Evolutionary conservation across 2,329 filamentous ascomycete genomes (phyloP).

Genomic region (Phoma herbarum): DNA sequence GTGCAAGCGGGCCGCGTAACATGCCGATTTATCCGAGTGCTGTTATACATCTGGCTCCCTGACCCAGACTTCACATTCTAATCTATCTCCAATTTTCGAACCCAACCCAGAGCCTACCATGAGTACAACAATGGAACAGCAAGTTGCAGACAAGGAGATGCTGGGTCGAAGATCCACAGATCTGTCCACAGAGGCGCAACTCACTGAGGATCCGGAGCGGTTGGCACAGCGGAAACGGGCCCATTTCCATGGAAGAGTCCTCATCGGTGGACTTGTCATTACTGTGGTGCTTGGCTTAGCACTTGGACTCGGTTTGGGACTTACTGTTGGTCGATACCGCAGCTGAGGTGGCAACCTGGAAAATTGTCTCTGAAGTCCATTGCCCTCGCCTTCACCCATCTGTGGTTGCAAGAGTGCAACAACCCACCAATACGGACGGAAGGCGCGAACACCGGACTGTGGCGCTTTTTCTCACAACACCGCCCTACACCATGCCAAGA

Average conservation of each 20-base stretch:
- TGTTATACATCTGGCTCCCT: slow-evolving; percentile 11
- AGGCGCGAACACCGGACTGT: not conserved
- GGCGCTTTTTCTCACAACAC: not conserved
- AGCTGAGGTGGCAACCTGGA: slow-evolving; percentile 1
- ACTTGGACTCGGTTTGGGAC: slow-evolving; percentile 66
- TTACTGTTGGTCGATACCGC: slow-evolving; percentile 48
- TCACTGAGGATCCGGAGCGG: not conserved
- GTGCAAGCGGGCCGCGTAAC: slow-evolving; percentile 8
- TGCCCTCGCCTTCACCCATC: not conserved
- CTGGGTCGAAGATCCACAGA: slow-evolving; percentile 11
- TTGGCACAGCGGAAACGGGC: not conserved
- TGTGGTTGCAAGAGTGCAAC: not conserved
- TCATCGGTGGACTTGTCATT: slow-evolving; percentile 32
- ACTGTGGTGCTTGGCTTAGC: slow-evolving; percentile 57
- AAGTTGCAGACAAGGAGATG: slow-evolving; percentile 11
- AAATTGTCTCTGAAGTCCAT: not conserved
- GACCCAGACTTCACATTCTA: not conserved
- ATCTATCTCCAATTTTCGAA: not conserved
- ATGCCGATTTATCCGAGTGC: slow-evolving; percentile 18
- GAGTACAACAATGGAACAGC: not conserved
- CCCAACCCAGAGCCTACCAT: not conserved
- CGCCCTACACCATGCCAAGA: not conserved
- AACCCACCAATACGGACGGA: slow-evolving; percentile 1
- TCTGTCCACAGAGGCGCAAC: not conserved
- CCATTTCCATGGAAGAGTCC: slow-evolving; percentile 29